Evolutionary conservation across 1,139 yeast genomes (phyloP).

Genomic region (Petasospora fabianii): DNA sequence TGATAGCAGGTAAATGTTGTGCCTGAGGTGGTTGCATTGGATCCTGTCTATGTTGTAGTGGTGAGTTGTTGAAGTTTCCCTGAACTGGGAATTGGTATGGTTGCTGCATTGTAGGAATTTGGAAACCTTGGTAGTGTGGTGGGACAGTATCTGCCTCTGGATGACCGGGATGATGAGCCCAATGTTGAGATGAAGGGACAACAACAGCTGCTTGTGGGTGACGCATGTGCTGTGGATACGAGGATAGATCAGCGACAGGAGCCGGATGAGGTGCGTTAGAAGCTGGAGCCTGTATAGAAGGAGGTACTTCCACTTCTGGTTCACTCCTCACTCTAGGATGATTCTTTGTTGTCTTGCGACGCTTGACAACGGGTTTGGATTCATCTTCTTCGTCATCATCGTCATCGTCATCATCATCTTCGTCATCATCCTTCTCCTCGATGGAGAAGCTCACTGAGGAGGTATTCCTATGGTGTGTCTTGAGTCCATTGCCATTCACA

Average conservation of each 20-base stretch:
- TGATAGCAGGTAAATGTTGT: conserved; percentile 6
- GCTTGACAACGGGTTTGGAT: conserved; percentile 14
- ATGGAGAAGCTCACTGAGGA: conserved; percentile 19
- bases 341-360: conserved; percentile 8
- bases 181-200: conserved; percentile 8
- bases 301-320: too few relatives aligned
- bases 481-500: conserved; percentile 16
- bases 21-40: conserved; percentile 5
- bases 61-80: conserved; percentile 6
- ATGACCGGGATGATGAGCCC: conserved; percentile 12
- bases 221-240: conserved; percentile 10
- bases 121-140: conserved; percentile 3
- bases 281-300: too few relatives aligned
- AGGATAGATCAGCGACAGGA: not conserved
- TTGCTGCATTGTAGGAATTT: conserved; percentile 3
- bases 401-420: conserved; percentile 27
- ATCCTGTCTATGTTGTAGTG: conserved; percentile 6
- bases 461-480: conserved; percentile 15
- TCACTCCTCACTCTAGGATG: too few relatives aligned
- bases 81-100: conserved; percentile 11
- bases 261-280: not conserved
- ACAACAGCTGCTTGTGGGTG: conserved; percentile 5
- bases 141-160: conserved; percentile 9
- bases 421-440: conserved; percentile 27
- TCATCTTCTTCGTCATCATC: conserved; percentile 26